Percentiles rank a stretch among this genome's conserved stretches.
Evolutionary conservation across 2,329 filamentous ascomycete genomes (phyloP).

Genomic region (Fusarium piperis): DNA sequence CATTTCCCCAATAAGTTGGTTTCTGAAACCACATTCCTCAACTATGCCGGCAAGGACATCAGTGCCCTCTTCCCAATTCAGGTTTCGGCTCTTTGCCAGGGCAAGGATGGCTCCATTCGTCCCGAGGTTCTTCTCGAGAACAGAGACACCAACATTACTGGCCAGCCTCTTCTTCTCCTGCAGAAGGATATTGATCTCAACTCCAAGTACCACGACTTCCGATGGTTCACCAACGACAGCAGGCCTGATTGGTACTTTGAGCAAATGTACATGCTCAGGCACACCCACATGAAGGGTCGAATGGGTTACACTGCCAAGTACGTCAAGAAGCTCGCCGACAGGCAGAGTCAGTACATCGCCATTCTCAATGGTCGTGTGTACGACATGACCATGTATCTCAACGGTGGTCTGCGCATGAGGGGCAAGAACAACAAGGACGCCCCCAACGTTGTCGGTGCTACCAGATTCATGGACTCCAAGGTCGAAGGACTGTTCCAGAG

Average conservation of each 20-base stretch:
- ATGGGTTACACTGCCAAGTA: constrained; percentile 86
- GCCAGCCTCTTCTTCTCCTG: constrained; percentile 71
- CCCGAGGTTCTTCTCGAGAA: constrained; percentile 86
- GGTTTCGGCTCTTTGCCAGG: constrained; percentile 89
- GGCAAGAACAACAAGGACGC: constrained; percentile 62
- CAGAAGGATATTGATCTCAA: constrained; percentile 71
- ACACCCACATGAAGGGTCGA: constrained; percentile 85
- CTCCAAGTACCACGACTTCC: constrained; percentile 90
- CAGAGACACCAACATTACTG: constrained; percentile 77
- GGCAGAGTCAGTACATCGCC: constrained; percentile 74
- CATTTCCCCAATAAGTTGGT: constrained; percentile 76
- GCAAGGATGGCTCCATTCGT: constrained; percentile 71
- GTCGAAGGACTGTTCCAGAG: constrained; percentile 82
- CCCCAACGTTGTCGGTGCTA: constrained; percentile 61
- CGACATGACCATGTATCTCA: constrained; percentile 85
- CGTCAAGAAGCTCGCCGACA: constrained; percentile 73
- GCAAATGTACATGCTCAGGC: constrained; percentile 80
- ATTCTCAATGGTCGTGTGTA: constrained; percentile 85
- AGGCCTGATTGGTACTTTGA: constrained; percentile 94
- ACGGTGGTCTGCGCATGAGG: constrained; percentile 75
- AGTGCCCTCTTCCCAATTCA: constrained; percentile 92
- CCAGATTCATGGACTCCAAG: constrained; percentile 81
- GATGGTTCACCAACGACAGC: constrained; percentile 81
- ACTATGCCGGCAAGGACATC: constrained; percentile 90
- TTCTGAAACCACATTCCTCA: constrained; percentile 67